Conservation (phyloP, 2,329 filamentous ascomycete genomes). For the Epicoccum sorghinum region DNA sequence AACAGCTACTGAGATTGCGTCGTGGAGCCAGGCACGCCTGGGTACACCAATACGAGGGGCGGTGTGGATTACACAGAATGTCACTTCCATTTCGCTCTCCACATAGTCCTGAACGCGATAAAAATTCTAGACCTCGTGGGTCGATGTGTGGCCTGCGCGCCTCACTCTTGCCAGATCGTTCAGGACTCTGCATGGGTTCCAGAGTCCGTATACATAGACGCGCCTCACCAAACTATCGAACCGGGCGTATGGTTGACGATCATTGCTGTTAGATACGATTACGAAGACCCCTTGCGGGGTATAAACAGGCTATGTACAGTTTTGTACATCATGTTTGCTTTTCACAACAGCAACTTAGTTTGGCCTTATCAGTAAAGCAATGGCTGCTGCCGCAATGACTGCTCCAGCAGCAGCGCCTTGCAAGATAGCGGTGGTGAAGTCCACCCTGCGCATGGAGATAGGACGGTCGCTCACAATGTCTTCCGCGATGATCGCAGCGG, state of each 20-base stretch:
- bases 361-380: slow-evolving; percentile 31
- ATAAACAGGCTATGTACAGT: slow-evolving; percentile 12
- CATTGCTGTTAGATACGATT: background rate
- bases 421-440: slow-evolving; percentile 54
- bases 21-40: background rate
- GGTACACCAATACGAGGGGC: background rate
- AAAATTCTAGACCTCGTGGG: too few species aligned
- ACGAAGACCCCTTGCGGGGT: background rate
- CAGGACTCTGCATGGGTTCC: too few species aligned
- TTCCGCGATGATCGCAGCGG: slow-evolving; percentile 26
- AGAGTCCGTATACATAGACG: too few species aligned
- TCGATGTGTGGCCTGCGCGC: too few species aligned
- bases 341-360: slow-evolving; percentile 17
- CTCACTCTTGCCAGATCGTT: too few species aligned
- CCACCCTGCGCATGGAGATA: slow-evolving; percentile 53
- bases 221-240: background rate
- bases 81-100: too few species aligned
- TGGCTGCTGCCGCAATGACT: slow-evolving; percentile 38
- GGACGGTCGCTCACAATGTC: slow-evolving; percentile 53
- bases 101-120: too few species aligned
- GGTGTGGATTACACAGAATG: background rate
- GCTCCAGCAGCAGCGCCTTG: slow-evolving; percentile 53
- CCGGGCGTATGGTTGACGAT: background rate
- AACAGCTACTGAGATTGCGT: background rate
- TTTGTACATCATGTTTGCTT: background rate